phyloP scores from a whole-genome alignment of 2,329 filamentous ascomycete species.

The Neopestalotiopsis sp. region DNA sequence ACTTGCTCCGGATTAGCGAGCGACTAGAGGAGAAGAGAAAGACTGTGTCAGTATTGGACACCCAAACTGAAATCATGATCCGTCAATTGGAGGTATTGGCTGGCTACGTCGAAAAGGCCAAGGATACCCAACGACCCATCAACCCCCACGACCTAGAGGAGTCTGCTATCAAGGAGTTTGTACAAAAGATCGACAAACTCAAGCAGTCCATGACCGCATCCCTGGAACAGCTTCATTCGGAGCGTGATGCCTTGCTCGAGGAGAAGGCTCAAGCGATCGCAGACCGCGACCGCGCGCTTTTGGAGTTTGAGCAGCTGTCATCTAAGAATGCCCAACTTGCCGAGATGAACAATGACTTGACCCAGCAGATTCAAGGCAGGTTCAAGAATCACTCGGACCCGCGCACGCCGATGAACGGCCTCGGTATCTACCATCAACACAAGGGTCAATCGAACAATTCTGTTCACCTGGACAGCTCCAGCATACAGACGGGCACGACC shows the following conservation, averaged over 20 bases:
- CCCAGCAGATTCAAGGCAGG: constrained; percentile 90
- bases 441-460: constrained; percentile 57
- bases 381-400: constrained; percentile 77
- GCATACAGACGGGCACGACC: constrained; percentile 62
- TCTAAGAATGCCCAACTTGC: constrained; percentile 93
- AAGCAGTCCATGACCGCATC: constrained; percentile 62
- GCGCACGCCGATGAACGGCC: constrained; percentile 55
- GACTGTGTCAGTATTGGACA: constrained; percentile 92
- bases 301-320: constrained; percentile 94
- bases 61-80: constrained; percentile 94
- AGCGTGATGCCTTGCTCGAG: constrained; percentile 81
- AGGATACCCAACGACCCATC: constrained; percentile 79
- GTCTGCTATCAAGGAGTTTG: constrained; percentile 87
- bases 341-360: constrained; percentile 94
- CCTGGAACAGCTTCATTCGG: constrained; percentile 66
- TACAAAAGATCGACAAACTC: constrained; percentile 71
- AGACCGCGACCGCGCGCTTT: constrained; percentile 89
- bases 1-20: constrained; percentile 78
- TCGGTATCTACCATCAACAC: constrained; percentile 61
- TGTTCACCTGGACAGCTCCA: constrained; percentile 54
- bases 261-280: constrained; percentile 83
- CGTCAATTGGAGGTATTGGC: constrained; percentile 88
- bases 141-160: constrained; percentile 86
- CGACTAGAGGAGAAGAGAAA: constrained; percentile 92
- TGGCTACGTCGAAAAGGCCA: constrained; percentile 85